These are phyloP conservation scores for Claviceps lovelessii DNA, from an alignment of 2,329 filamentous ascomycete genomes.

Conservation along the genomic window DNA sequence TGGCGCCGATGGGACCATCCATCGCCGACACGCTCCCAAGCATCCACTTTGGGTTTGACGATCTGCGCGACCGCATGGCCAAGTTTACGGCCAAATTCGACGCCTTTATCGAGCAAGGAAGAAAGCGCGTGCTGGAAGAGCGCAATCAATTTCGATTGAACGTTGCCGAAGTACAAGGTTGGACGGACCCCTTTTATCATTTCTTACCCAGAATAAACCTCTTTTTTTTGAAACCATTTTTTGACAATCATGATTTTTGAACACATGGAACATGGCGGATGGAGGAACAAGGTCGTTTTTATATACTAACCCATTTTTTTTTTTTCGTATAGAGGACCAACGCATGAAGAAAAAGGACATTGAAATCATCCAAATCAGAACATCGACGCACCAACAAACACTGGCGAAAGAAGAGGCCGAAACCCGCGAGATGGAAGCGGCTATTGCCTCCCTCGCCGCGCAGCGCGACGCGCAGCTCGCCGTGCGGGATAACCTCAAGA, in stretches of 20 bases:
- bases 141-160: constrained; percentile 88
- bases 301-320: not conserved
- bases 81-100: constrained; percentile 87
- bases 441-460: constrained; percentile 41
- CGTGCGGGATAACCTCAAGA: constrained; percentile 40
- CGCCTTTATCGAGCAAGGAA: constrained; percentile 79
- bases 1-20: constrained; percentile 45
- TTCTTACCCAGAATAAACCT: too few relatives aligned
- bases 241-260: too few relatives aligned
- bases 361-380: constrained; percentile 63
- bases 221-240: too few relatives aligned
- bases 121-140: constrained; percentile 82
- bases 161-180: constrained; percentile 80
- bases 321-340: constrained; percentile 56
- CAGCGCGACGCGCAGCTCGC: constrained; percentile 48
- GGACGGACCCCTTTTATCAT: constrained; percentile 7
- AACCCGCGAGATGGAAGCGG: constrained; percentile 56
- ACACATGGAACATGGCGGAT: too few relatives aligned
- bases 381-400: constrained; percentile 54
- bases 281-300: not conserved
- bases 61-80: constrained; percentile 86
- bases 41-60: constrained; percentile 92
- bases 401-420: constrained; percentile 66
- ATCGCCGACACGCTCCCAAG: constrained; percentile 69
- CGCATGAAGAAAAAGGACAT: constrained; percentile 80